These are phyloP conservation scores for Mycena galopus DNA, from an alignment of 768 basidiomycete species.

Conservation along the genomic window DNA sequence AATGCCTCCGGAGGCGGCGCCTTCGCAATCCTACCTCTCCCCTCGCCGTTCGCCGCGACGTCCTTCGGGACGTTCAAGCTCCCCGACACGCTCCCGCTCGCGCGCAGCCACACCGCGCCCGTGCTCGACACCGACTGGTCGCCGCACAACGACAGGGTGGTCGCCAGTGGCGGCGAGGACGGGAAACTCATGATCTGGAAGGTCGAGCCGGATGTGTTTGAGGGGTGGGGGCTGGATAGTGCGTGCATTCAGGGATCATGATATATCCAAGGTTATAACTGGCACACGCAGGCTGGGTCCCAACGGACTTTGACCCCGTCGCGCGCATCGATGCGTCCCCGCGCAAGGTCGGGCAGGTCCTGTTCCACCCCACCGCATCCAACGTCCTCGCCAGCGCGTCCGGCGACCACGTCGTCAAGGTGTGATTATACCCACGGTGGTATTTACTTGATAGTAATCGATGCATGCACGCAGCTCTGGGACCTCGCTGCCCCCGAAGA, in stretches of 20 bases:
- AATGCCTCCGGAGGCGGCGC: constrained; percentile 93
- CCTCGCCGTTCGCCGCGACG: constrained; percentile 71
- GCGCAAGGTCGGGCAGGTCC: constrained; percentile 93
- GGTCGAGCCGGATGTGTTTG: constrained; percentile 75
- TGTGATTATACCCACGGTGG: too few species aligned
- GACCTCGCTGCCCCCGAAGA: constrained; percentile 84
- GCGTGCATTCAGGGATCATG: not conserved
- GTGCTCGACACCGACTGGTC: constrained; percentile 98
- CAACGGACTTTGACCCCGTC: constrained; percentile 89
- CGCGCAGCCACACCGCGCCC: constrained; percentile 85
- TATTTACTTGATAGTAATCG: too few species aligned
- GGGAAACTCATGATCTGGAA: constrained; percentile 95
- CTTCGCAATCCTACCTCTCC: constrained; percentile 92
- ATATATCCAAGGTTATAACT: not conserved
- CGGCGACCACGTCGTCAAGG: constrained; percentile 89
- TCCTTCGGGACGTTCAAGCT: constrained; percentile 78
- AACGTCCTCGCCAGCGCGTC: constrained; percentile 85
- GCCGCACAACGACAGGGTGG: constrained; percentile 90
- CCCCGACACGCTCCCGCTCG: constrained; percentile 93
- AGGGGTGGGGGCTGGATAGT: constrained; percentile 85
- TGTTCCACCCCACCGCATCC: constrained; percentile 92
- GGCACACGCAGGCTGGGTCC: constrained; percentile 66
- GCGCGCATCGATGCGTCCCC: constrained; percentile 81
- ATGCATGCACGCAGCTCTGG: constrained; percentile 76
- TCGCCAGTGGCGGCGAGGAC: constrained; percentile 95